Conservation (phyloP, 176 grass and related monocot genomes). For the Zea luxurians region DNA sequence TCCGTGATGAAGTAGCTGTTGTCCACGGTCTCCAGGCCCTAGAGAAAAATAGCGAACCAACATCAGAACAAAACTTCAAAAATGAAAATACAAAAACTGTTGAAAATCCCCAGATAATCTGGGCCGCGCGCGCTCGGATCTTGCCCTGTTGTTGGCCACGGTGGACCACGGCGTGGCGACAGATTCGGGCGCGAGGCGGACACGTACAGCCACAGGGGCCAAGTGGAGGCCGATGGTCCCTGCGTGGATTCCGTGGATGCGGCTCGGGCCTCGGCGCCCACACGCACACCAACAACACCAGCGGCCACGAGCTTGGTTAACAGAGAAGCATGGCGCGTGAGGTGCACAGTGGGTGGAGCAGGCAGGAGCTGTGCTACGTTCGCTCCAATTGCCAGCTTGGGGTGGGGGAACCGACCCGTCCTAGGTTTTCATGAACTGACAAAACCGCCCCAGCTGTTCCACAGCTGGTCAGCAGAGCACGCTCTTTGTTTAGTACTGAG, state of each 20-base stretch:
- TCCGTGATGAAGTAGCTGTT: slow-evolving; percentile 94
- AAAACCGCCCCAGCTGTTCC: background rate
- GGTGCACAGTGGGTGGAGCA: background rate
- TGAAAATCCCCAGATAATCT: background rate
- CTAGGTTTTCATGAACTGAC: slow-evolving; percentile 13
- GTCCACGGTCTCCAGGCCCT: slow-evolving; percentile 76
- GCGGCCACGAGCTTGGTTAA: slow-evolving; percentile 7
- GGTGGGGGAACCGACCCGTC: background rate
- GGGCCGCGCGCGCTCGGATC: background rate
- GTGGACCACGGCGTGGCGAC: slow-evolving; percentile 13
- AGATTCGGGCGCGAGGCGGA: slow-evolving; percentile 9
- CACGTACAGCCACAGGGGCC: background rate
- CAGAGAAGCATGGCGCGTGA: background rate
- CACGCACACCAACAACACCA: background rate
- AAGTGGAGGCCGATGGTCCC: slow-evolving; percentile 36
- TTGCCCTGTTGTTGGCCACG: background rate
- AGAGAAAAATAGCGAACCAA: background rate
- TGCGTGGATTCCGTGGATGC: slow-evolving; percentile 32
- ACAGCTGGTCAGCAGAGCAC: background rate
- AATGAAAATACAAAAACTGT: background rate
- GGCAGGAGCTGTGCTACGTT: too few species aligned
- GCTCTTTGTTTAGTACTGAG: background rate
- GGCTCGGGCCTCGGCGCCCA: background rate
- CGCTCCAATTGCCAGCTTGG: too few species aligned
- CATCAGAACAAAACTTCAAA: background rate